Percentiles rank a stretch among this genome's conserved stretches.
These are phyloP conservation scores for Fusarium annulatum DNA, from an alignment of 2,329 filamentous ascomycete genomes.

Conservation along the genomic window DNA sequence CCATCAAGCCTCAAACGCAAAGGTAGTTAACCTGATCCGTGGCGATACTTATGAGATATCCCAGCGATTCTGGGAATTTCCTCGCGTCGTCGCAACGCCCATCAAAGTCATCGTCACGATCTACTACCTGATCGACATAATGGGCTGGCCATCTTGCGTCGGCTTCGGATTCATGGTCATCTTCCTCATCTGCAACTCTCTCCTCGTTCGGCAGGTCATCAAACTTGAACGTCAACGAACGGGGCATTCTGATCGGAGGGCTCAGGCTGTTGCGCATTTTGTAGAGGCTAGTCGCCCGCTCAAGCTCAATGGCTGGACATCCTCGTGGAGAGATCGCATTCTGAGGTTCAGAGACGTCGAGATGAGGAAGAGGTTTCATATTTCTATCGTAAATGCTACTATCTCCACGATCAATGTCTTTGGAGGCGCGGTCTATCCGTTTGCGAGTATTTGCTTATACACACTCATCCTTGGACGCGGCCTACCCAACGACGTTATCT, in stretches of 20 bases:
- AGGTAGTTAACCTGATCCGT: constrained; percentile 89
- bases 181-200: constrained; percentile 75
- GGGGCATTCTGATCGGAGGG: constrained; percentile 77
- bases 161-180: constrained; percentile 76
- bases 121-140: constrained; percentile 73
- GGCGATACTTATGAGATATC: constrained; percentile 85
- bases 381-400: constrained; percentile 52
- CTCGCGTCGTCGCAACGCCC: constrained; percentile 79
- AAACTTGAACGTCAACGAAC: constrained; percentile 77
- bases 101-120: constrained; percentile 78
- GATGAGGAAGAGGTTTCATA: constrained; percentile 53
- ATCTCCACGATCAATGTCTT: constrained; percentile 78
- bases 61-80: constrained; percentile 89
- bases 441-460: constrained; percentile 84
- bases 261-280: constrained; percentile 86
- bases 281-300: constrained; percentile 84
- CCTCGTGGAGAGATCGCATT: constrained; percentile 51
- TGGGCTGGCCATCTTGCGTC: constrained; percentile 82
- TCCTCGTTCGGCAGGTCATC: constrained; percentile 74
- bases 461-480: constrained; percentile 75
- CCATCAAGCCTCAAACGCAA: constrained; percentile 81
- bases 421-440: constrained; percentile 79
- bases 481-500: constrained; percentile 83
- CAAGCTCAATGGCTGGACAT: constrained; percentile 56
- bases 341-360: constrained; percentile 51